These are phyloP conservation scores for Exserohilum rostratum DNA, from an alignment of 2,329 filamentous ascomycete species.

Conservation along the genomic window DNA sequence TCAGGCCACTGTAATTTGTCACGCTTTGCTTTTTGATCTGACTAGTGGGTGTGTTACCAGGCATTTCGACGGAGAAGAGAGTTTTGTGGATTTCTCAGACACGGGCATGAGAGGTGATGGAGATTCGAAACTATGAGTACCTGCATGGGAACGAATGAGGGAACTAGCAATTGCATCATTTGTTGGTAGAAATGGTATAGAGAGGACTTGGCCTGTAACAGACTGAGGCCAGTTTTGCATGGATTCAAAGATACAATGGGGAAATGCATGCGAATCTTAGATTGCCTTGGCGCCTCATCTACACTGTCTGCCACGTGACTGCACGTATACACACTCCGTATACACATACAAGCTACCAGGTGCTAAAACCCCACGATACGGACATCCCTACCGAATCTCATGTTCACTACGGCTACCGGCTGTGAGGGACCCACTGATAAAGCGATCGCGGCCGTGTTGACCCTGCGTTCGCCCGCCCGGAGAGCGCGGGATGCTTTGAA, in stretches of 20 bases:
- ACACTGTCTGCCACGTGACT: not conserved
- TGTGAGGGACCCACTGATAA: not conserved
- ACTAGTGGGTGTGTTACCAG: constrained; percentile 20
- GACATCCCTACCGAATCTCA: not conserved
- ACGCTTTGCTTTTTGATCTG: not conserved
- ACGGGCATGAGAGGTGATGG: constrained; percentile 19
- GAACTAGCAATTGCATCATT: not conserved
- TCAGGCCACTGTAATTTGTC: not conserved
- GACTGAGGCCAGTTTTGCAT: no score
- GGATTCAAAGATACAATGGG: no score
- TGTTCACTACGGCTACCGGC: not conserved
- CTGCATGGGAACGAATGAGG: not conserved
- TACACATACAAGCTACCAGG: not conserved
- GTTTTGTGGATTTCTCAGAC: constrained; percentile 40
- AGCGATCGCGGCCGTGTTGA: not conserved
- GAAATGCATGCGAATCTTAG: not conserved
- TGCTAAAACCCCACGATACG: not conserved
- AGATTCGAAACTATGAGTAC: constrained; percentile 32
- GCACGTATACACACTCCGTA: not conserved
- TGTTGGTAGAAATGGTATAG: not conserved
- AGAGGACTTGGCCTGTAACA: no score
- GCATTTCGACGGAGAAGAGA: constrained; percentile 48
- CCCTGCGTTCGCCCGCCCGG: not conserved
- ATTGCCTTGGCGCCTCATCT: not conserved
- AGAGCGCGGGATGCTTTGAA: constrained; percentile 3